Conservation (phyloP, 257 asterid species). For the Echites panduratus region DNA sequence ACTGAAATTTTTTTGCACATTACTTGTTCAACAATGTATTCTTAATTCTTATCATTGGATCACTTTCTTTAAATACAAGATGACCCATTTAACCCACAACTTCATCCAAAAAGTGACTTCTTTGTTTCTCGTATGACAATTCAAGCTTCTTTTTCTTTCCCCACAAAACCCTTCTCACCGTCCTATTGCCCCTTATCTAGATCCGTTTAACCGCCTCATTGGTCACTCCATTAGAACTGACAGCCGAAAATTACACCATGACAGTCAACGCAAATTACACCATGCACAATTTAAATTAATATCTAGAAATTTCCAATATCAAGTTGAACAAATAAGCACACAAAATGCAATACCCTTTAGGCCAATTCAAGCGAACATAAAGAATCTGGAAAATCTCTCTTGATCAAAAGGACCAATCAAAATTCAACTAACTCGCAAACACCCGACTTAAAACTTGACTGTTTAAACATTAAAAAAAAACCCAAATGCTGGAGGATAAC, state of each 20-base stretch:
- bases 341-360: neutral
- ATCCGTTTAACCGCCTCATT: neutral
- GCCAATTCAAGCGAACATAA: neutral
- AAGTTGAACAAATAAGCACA: neutral
- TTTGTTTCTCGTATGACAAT: neutral
- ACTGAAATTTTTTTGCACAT: neutral
- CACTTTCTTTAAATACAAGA: neutral
- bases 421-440: neutral
- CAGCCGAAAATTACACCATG: neutral
- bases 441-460: neutral
- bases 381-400: neutral
- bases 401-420: neutral
- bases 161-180: neutral
- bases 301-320: neutral
- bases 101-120: neutral
- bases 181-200: neutral
- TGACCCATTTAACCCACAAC: neutral
- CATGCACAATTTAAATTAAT: neutral
- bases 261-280: neutral
- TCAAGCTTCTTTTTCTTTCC: neutral
- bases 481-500: neutral
- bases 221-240: neutral
- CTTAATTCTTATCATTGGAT: neutral
- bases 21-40: neutral
- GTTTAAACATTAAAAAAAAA: neutral